A percentile compares a stretch with the other conserved stretches of the same genome.
phyloP scores from a whole-genome alignment of 805 yeast genomes.

The Candida piceae region DNA sequence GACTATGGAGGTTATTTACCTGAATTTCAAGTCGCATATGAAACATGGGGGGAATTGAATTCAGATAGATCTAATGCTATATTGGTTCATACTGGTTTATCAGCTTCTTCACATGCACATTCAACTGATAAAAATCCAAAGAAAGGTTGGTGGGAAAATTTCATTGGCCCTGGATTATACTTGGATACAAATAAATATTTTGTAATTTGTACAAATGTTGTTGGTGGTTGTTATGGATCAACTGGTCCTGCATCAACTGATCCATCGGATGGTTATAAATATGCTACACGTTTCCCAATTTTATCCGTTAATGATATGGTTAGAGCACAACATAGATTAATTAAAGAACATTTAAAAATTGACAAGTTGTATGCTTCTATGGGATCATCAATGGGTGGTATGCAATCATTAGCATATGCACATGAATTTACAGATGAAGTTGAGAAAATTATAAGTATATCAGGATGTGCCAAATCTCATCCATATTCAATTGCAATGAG shows the following conservation, averaged over 20 bases:
- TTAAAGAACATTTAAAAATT: conserved; percentile 59
- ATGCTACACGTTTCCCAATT: conserved; percentile 86
- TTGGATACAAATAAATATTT: conserved; percentile 79
- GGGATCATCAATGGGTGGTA: conserved; percentile 98
- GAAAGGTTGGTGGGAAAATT: conserved; percentile 95
- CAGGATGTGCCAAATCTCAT: conserved; percentile 92
- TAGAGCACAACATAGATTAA: conserved; percentile 73
- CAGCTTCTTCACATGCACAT: conserved; percentile 91
- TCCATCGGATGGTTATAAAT: conserved; percentile 60
- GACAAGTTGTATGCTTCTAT: conserved; percentile 67
- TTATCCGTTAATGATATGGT: conserved; percentile 86
- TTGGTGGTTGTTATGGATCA: conserved; percentile 94
- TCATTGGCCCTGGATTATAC: conserved; percentile 78
- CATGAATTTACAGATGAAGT: conserved; percentile 78
- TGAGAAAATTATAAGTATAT: conserved; percentile 67
- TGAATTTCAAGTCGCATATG: conserved; percentile 80
- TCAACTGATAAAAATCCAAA: conserved; percentile 65
- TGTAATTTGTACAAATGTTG: conserved; percentile 82
- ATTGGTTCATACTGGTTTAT: conserved; percentile 81
- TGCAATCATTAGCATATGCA: conserved; percentile 89
- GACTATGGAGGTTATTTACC: conserved; percentile 82
- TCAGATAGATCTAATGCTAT: conserved; percentile 63
- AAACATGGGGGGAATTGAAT: conserved; percentile 82
- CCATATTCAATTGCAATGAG: conserved; percentile 93
- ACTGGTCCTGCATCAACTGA: conserved; percentile 86